Evolutionary conservation across 768 basidiomycete genomes (phyloP), one percentile per base, ranked within the genome.

Genomic region (Naganishia onofrii): DNA sequence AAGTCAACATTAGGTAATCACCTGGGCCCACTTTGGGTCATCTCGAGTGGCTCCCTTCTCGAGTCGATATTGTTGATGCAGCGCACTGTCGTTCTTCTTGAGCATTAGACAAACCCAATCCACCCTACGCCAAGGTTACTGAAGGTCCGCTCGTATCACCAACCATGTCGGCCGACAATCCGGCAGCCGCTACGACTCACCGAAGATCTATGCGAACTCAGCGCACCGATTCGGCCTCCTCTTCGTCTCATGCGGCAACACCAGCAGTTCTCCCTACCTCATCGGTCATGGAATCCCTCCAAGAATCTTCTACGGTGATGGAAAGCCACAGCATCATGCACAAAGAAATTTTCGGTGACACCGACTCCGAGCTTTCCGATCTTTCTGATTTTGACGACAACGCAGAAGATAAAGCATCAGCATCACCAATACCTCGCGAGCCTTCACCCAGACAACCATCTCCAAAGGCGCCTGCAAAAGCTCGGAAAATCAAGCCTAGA

Each of bases 401-500:
- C n/a, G 19, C 48, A 51, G 15, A 46, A 21, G 44, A 15, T 46
- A 36, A 36, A 17, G 42, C 9, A 17, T 42, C 42, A 8, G 42
- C 42, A 17, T 51, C 48, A 51, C 48, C 48, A 12, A 26, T 51
- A 51, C 48, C 48, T 8, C 48, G 6, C 21, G 48, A n/a, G n/a
- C 48, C 48, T 26, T 51, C 12, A 51, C 48, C 48, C 23, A 74
- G 86, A 85, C 86, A 23, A 68, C 60, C 36, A 64, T 42, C 38
- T 17, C 31, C 26, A 64, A 42, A 17, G 13, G n/a, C n/a, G 34
- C 13, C 42, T 51, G 15, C 23, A 3, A 51, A 51, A 51, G 48
- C 48, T 23, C 4, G 15, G 6, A 51, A 58, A 21, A 7, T 7
- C 8, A 31, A 21, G 28, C 12, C 9, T n/a, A 13, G 23, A 34